Conservation (phyloP, 352 stramenopile species). For the Globisporangium megalacanthum region DNA sequence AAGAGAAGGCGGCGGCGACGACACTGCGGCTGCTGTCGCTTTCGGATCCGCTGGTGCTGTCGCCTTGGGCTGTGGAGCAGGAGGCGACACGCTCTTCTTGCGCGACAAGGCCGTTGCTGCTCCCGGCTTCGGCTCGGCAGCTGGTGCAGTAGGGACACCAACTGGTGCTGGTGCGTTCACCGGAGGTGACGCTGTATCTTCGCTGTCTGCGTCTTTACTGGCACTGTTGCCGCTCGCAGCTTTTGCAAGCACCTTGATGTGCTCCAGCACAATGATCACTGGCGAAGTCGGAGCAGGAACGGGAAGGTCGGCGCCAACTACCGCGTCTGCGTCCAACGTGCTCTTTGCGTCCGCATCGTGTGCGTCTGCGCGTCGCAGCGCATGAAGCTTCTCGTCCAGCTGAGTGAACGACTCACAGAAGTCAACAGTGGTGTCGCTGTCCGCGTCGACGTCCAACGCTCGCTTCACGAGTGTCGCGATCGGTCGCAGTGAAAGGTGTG, state of each 20-base stretch:
- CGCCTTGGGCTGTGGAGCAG: conserved; percentile 14
- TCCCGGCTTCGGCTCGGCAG: conserved; percentile 13
- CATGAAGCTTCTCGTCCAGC: conserved; percentile 13
- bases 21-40: not conserved
- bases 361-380: not conserved
- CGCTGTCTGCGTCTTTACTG: conserved; percentile 5
- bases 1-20: not conserved
- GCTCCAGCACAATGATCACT: conserved; percentile 10
- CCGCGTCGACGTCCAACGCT: conserved; percentile 9
- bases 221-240: not conserved
- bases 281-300: not conserved
- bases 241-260: conserved; percentile 3
- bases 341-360: not conserved
- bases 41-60: not conserved
- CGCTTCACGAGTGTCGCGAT: conserved; percentile 34
- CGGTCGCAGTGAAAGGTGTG: conserved; percentile 25
- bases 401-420: conserved; percentile 31
- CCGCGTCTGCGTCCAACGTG: conserved; percentile 2
- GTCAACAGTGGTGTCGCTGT: conserved; percentile 4
- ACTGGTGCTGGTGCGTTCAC: conserved; percentile 5
- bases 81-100: conserved; percentile 20
- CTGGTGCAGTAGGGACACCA: conserved; percentile 5
- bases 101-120: conserved; percentile 3
- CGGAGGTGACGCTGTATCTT: conserved; percentile 6
- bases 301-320: conserved; percentile 13